Percentiles rank a stretch among this genome's conserved stretches.
phyloP scores from a whole-genome alignment of 352 stramenopile species.

The Pythium grandisporangium region DNA sequence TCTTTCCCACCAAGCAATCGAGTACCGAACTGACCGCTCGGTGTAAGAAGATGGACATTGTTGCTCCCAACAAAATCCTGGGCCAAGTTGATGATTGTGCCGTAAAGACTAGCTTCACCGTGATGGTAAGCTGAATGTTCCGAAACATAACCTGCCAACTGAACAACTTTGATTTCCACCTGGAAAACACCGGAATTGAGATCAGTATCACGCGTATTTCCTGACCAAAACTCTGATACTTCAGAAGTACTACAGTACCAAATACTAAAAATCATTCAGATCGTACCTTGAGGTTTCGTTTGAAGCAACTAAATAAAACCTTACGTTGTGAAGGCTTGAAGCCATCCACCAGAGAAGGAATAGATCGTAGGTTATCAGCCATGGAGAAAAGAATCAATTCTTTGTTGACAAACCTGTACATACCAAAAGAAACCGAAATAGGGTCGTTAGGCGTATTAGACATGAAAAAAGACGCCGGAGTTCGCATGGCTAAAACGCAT shows the following conservation, averaged over 20 bases:
- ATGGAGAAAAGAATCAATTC: constrained; percentile 98
- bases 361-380: constrained; percentile 95
- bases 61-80: constrained; percentile 99
- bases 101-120: constrained; percentile 91
- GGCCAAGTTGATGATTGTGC: constrained; percentile 97
- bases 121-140: constrained; percentile 99
- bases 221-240: no score
- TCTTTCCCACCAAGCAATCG: constrained; percentile 96
- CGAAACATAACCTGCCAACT: constrained; percentile 95
- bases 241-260: no score
- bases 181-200: no score
- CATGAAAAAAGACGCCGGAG: no score
- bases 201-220: no score
- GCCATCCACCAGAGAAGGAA: constrained; percentile 94
- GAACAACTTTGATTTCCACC: constrained; percentile 88
- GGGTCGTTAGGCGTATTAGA: no score
- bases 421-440: no score
- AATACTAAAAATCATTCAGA: no score
- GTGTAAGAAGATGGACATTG: constrained; percentile 95
- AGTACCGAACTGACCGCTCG: constrained; percentile 97
- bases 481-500: no score
- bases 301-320: constrained; percentile 97
- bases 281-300: constrained; percentile 93
- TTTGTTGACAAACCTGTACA: constrained; percentile 95
- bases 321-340: constrained; percentile 99